phyloP scores from a whole-genome alignment of 202 grass and related monocot genomes.

The Carex arenaria region DNA sequence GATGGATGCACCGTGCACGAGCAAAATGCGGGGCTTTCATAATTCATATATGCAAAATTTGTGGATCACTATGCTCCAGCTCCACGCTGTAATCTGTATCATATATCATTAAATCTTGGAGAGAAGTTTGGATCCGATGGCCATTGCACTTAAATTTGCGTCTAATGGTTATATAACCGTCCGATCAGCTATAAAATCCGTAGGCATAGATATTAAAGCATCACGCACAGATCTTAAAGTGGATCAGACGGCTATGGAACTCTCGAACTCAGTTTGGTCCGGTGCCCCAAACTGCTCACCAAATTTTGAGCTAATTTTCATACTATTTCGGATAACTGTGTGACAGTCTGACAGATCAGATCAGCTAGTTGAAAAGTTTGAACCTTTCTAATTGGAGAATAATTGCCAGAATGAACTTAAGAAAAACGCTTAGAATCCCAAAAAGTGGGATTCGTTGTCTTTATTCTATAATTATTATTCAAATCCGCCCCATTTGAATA shows the following conservation, averaged over 20 bases:
- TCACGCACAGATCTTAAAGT: no score
- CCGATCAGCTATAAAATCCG: no score
- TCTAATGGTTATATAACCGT: no score
- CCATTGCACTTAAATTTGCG: no score
- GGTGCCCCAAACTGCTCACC: no score
- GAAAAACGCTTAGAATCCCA: background rate
- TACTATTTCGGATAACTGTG: no score
- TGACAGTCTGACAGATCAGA: no score
- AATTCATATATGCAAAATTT: background rate
- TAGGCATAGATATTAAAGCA: no score
- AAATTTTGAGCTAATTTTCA: background rate
- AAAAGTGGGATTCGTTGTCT: background rate
- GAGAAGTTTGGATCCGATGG: no score
- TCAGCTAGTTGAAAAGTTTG: no score
- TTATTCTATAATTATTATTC: background rate
- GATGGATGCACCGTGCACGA: background rate
- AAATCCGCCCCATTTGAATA: background rate
- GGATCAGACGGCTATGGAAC: no score
- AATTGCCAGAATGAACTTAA: background rate
- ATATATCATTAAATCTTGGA: background rate
- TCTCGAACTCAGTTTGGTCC: no score
- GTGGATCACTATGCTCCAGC: background rate
- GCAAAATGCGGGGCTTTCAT: background rate
- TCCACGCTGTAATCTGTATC: background rate
- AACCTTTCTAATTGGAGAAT: background rate